Percentiles rank a stretch among this genome's conserved stretches.
Evolutionary conservation across 176 grass and related monocot species (phyloP).

Genomic region (Poa pratensis): DNA sequence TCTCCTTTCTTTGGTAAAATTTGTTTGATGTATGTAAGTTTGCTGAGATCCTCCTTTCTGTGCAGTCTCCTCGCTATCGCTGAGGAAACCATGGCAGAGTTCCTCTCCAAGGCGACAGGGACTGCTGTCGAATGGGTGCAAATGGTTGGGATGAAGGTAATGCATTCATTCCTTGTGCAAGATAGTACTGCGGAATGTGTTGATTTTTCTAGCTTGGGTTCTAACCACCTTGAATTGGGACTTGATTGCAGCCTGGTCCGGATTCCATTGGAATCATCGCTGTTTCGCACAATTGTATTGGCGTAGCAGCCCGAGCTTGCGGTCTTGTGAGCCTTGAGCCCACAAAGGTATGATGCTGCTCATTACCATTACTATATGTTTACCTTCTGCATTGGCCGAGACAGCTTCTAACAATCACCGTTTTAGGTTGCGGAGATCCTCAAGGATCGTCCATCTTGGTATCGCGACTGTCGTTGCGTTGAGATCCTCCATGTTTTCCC

Average conservation of each 20-base stretch:
- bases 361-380: background rate
- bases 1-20: constrained; percentile 12
- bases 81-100: constrained; percentile 98
- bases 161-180: background rate
- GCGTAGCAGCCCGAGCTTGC: constrained; percentile 95
- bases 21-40: constrained; percentile 8
- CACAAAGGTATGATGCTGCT: constrained; percentile 73
- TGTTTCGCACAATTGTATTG: constrained; percentile 99
- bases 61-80: constrained; percentile 91
- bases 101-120: constrained; percentile 97
- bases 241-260: constrained; percentile 88
- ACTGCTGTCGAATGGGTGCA: constrained; percentile 99
- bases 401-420: constrained; percentile 12
- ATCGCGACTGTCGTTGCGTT: constrained; percentile 81
- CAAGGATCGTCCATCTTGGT: constrained; percentile 93
- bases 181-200: background rate
- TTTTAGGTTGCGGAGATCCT: constrained; percentile 97
- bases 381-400: background rate
- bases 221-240: background rate
- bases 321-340: constrained; percentile 99
- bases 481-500: constrained; percentile 86
- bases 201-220: background rate
- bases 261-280: constrained; percentile 99
- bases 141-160: constrained; percentile 99
- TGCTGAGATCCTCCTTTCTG: background rate